A percentile compares a stretch with the other conserved stretches of the same genome.
These are phyloP conservation scores for Pholiota adiposa DNA, from an alignment of 1,284 basidiomycete genomes.

Conservation along the genomic window DNA sequence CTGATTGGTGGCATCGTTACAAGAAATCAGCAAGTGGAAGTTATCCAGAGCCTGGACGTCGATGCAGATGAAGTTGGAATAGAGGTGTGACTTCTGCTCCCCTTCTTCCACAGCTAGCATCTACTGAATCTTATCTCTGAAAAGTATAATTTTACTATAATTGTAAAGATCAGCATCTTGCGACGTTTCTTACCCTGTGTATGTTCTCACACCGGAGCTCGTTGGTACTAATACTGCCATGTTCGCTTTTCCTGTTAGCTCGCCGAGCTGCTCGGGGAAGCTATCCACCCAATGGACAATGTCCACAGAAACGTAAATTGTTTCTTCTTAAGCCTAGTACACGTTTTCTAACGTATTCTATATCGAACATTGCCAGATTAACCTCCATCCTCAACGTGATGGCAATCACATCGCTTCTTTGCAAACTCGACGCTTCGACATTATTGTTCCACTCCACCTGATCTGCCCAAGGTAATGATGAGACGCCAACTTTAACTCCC, in stretches of 20 bases:
- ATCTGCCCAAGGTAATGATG: background rate
- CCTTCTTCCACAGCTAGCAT: background rate
- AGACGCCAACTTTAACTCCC: background rate
- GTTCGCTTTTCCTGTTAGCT: slow-evolving; percentile 1
- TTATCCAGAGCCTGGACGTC: background rate
- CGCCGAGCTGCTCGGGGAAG: background rate
- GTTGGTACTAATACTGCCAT: slow-evolving; percentile 22
- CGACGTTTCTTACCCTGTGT: background rate
- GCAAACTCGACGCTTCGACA: slow-evolving; percentile 8
- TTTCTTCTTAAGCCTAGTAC: background rate
- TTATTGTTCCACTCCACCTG: background rate
- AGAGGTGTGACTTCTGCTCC: background rate
- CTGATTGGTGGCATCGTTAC: background rate
- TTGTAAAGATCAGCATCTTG: background rate
- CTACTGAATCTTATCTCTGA: background rate
- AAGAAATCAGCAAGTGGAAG: background rate
- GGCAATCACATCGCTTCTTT: slow-evolving; percentile 26
- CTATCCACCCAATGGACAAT: background rate
- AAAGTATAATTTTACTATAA: background rate
- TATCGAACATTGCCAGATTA: background rate
- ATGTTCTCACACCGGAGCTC: background rate
- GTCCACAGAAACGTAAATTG: background rate
- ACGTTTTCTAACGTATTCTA: slow-evolving; percentile 18
- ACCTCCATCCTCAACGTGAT: background rate
- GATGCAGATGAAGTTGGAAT: background rate